Evolutionary conservation across 345 rosid species (phyloP).

Genomic region (Fremontodendron californicum): DNA sequence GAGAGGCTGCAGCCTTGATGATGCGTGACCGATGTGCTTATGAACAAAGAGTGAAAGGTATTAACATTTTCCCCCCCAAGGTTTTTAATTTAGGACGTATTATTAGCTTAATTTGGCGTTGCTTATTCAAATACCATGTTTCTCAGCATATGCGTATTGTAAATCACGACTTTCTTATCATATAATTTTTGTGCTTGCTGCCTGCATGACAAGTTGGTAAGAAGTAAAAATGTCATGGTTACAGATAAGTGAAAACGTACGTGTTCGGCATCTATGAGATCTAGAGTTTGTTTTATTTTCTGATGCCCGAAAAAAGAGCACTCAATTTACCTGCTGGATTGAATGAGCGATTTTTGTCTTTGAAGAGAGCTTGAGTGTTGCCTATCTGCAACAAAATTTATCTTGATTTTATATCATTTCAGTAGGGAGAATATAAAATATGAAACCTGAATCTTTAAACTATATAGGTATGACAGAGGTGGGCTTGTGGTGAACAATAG

Average conservation of each 20-base stretch:
- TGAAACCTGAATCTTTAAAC: not conserved
- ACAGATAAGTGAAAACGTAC: not conserved
- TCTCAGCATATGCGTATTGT: not conserved
- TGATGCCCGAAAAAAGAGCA: not conserved
- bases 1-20: slow-evolving; percentile 76
- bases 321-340: not conserved
- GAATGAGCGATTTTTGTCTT: not conserved
- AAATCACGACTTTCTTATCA: not conserved
- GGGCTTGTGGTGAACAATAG: not conserved
- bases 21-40: slow-evolving; percentile 55
- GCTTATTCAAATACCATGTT: not conserved
- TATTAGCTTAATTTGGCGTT: not conserved
- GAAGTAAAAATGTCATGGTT: not conserved
- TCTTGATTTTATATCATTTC: not conserved
- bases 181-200: not conserved
- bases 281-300: not conserved
- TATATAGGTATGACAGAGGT: too few relatives aligned
- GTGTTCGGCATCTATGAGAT: too few relatives aligned
- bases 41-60: slow-evolving; percentile 62
- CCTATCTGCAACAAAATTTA: not conserved
- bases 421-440: not conserved
- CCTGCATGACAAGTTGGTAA: not conserved
- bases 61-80: not conserved
- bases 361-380: not conserved
- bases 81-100: not conserved